Conservation (phyloP, 2,329 filamentous ascomycete genomes). For the Colletotrichum sansevieriae region DNA sequence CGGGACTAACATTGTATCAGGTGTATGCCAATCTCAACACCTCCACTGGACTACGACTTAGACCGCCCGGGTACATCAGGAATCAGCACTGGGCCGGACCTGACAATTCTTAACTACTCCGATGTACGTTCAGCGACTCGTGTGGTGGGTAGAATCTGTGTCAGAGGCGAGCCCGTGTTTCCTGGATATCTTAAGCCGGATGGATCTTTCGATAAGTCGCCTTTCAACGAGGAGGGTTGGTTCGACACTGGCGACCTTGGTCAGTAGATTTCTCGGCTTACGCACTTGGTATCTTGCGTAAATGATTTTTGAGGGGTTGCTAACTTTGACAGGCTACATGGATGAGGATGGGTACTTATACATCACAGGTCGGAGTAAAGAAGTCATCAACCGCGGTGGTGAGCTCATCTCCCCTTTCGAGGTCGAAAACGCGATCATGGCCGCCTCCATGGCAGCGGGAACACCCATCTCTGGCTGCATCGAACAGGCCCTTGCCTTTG, state of each 20-base stretch:
- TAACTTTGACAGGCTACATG: conserved; percentile 53
- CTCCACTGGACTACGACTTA: conserved; percentile 64
- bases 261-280: no score
- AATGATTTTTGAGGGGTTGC: no score
- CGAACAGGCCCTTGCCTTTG: conserved; percentile 65
- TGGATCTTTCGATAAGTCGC: conserved; percentile 57
- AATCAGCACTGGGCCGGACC: conserved; percentile 63
- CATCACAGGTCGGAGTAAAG: conserved; percentile 68
- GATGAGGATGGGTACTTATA: conserved; percentile 65
- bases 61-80: conserved; percentile 67
- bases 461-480: conserved; percentile 62
- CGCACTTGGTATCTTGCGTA: no score
- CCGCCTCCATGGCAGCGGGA: conserved; percentile 55
- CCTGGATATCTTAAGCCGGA: conserved; percentile 61
- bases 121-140: conserved; percentile 49
- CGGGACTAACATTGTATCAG: conserved; percentile 40
- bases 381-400: conserved; percentile 69
- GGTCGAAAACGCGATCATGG: conserved; percentile 68
- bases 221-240: conserved; percentile 63
- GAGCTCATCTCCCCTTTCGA: conserved; percentile 72
- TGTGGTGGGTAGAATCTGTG: conserved; percentile 61
- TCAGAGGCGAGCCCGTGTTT: conserved; percentile 65
- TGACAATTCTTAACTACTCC: conserved; percentile 61
- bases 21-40: conserved; percentile 70
- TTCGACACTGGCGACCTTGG: conserved; percentile 68